A percentile compares a stretch with the other conserved stretches of the same genome.
phyloP scores from a whole-genome alignment of 768 basidiomycete genomes.

The Auricularia sp. region DNA sequence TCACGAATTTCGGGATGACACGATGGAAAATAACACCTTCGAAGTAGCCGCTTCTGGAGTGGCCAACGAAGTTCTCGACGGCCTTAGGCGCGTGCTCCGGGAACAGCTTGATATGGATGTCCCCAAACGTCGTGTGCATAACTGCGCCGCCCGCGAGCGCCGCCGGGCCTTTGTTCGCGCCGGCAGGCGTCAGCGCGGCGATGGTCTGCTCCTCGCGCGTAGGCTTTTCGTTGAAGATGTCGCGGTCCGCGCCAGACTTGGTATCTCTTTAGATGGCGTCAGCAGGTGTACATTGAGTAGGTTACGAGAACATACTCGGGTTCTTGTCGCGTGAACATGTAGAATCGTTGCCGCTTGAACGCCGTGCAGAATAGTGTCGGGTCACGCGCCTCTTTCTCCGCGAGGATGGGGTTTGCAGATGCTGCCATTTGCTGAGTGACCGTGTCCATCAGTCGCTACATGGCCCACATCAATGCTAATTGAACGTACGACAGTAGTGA shows the following conservation, averaged over 20 bases:
- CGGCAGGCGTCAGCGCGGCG: constrained; percentile 47
- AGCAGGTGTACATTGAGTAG: not conserved
- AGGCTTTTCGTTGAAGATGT: constrained; percentile 96
- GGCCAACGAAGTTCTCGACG: constrained; percentile 96
- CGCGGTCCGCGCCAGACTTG: constrained; percentile 75
- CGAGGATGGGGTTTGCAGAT: constrained; percentile 88
- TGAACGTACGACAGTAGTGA: constrained; percentile 67
- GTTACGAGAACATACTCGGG: constrained; percentile 58
- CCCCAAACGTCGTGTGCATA: constrained; percentile 92
- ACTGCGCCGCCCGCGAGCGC: constrained; percentile 70
- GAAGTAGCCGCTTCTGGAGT: constrained; percentile 80
- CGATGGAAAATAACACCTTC: constrained; percentile 94
- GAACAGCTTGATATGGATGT: constrained; percentile 83
- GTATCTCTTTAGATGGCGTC: constrained; percentile 44
- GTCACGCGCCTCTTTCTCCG: constrained; percentile 73
- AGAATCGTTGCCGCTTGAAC: constrained; percentile 87
- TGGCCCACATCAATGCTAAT: not conserved
- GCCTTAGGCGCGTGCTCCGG: constrained; percentile 88
- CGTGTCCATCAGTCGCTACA: not conserved
- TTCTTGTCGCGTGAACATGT: constrained; percentile 83
- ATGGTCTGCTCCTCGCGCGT: constrained; percentile 92
- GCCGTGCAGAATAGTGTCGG: constrained; percentile 90
- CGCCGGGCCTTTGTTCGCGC: constrained; percentile 44
- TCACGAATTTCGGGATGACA: constrained; percentile 86
- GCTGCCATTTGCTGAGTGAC: constrained; percentile 75